Base-by-base conservation (phyloP, 192 early-diverging fungal genomes). In the Rhizoclosmatium sp. region DNA sequence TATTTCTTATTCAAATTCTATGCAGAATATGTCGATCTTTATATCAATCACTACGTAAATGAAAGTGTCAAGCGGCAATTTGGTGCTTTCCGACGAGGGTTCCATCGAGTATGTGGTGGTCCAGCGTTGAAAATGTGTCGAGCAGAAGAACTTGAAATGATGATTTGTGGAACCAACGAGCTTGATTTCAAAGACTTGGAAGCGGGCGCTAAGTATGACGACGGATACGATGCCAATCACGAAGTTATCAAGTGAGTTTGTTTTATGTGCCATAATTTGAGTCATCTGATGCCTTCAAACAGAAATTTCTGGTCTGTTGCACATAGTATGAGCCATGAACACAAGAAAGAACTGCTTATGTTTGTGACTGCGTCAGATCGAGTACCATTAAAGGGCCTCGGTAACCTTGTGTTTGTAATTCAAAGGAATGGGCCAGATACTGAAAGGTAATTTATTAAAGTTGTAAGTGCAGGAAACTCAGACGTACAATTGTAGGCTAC, bases 341-440 rank as follows among this genome's bases (percentile, higher is more conserved):
- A 92, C 48, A 93, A 95, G 75, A 87, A 91, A 54, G 78, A 92
- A 49, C 85, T 98, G 47, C 82, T 98, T 49, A 82, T 88, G 1
- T 98, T 98, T 89, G 97, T 98, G 2, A 98, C 96, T 4, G 95
- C 96, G 2, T 92, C 91, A 44, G 95, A 97, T 75, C 90, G 94
- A n/a, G 85, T 97, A 3, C 97, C 97, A 5, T 80, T 97, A 48
- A 91, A 92, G 59, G 96, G 97, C 1, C 87, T 94, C 49, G 86
- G 89, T 40, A 85, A 88, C 40, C 81, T 98, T 42, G 91, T 92
- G 31, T 98, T 98, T 93, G 94, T 96, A 47, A 89, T 98, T 14
- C 97, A 98, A 81, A 84, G 96, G n/a, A 97, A 98, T 76, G 97
- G 97, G 12, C 95, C 95, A 0, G 96, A 98, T 78, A 91, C 89